Base-by-base conservation (phyloP, 805 yeast genomes). In the Candida sphagnicola region DNA sequence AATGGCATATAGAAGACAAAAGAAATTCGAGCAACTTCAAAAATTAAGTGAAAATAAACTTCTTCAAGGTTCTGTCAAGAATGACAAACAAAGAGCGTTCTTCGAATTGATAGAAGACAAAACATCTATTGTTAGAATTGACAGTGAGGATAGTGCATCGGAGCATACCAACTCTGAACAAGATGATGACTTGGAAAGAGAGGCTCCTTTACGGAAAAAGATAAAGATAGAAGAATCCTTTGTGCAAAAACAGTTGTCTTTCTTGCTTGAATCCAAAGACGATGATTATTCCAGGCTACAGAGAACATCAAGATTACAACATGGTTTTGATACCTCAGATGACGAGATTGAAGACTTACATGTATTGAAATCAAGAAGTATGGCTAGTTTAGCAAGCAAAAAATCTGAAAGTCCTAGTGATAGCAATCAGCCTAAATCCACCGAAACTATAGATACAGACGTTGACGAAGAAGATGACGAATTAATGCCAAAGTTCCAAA, bases 41-140 rank as follows among this genome's bases (percentile, higher is more conserved):
- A 63, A 76, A 49, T 56, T 78, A 45, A 45, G 72, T 49, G 72
- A 72, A 44, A 67, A 69, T 54, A 71, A 67, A 40, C 67, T 71
- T 38, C 53, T 67, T 25, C 63, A 62, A 37, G 62, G 58, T 26
- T 48, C 77, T 37, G 62, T 77, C 0, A 70, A 74, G 38, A 75
- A 76, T 48, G 75, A 77, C 11, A 80, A 72, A 47, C 66, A 85
- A 2, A 70, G 72, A 47, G 86, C 91, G 1, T 85, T 85, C 50
- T 84, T 80, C 52, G 78, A 77, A 26, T 70, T 82, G 14, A 77
- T 80, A 40, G 71, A 79, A 15, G 82, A 77, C 17, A 75, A 71
- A 31, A 51, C 50, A 16, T 44, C 45, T 5, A 59, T 54, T 2
- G 53, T 56, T 11, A 54, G 39, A 3, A 46, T 53, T 2, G 66